Conservation (phyloP, 1,284 basidiomycete genomes). For the Cutaneotrichosporon cutaneum region DNA sequence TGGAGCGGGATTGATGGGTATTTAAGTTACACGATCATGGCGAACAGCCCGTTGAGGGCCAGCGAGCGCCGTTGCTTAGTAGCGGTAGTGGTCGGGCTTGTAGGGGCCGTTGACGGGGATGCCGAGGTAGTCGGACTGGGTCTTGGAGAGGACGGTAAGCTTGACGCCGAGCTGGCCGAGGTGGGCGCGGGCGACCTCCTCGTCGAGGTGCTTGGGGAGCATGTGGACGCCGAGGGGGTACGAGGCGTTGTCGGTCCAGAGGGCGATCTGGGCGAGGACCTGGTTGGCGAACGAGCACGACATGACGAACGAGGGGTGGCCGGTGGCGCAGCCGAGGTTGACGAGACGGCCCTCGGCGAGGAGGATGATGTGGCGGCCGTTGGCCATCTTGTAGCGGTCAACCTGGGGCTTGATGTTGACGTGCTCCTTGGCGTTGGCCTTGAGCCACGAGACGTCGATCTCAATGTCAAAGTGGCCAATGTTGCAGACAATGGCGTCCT, state of each 20-base stretch:
- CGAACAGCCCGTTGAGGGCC: constrained; percentile 6
- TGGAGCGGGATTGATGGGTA: constrained; percentile 8
- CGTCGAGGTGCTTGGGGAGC: constrained; percentile 94
- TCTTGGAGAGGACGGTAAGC: constrained; percentile 74
- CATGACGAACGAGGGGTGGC: constrained; percentile 93
- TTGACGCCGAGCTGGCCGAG: constrained; percentile 88
- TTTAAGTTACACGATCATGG: constrained; percentile 9
- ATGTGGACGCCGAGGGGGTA: constrained; percentile 96
- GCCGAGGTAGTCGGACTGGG: constrained; percentile 90
- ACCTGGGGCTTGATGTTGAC: constrained; percentile 99
- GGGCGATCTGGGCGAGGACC: constrained; percentile 95
- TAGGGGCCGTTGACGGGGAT: constrained; percentile 86
- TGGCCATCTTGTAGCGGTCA: constrained; percentile 91
- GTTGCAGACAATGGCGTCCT: constrained; percentile 92
- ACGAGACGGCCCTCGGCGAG: constrained; percentile 98
- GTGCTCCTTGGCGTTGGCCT: constrained; percentile 79
- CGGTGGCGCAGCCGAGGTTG: constrained; percentile 90
- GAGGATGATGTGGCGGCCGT: constrained; percentile 91
- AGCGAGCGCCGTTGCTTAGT: constrained; percentile 7
- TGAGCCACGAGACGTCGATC: constrained; percentile 98
- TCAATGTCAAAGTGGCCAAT: constrained; percentile 99
- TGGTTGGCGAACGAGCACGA: constrained; percentile 99
- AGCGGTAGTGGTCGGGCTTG: constrained; percentile 59
- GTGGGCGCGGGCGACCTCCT: constrained; percentile 97
- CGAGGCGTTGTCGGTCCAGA: constrained; percentile 73